Evolutionary conservation across 768 basidiomycete species (phyloP), one percentile per base, ranked within the genome.

Genomic region (Mycena latifolia): DNA sequence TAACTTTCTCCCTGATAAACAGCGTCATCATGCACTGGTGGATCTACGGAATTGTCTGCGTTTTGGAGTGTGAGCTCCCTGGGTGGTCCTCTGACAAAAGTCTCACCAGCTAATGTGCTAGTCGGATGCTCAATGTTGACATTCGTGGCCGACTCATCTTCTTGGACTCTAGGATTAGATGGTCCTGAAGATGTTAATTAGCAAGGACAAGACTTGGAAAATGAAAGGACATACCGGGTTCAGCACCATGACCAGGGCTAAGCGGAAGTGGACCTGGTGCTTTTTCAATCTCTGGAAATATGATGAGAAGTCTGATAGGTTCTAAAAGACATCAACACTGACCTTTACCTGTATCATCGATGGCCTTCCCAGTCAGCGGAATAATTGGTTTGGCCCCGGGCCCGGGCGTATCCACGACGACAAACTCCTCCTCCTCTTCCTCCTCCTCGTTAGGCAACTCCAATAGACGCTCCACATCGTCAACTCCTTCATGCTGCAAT

Each of bases 81-180:
- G 9, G 18, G 27, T 24, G 3, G n/a, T 9, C 20, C 24, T 9
- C 2, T 39, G 17, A 28, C 22, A 31, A 35, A 55, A 39, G 72
- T 57, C 25, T 17, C 20, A 54, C 51, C 12, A 63, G 24, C 48
- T 46, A 24, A 24, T 47, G 31, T 20, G 45, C 55, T 55, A 39
- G 37, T 48, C 22, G 29, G 27, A 41, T 39, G 58, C 56, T 73
- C 68, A 10, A 65, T 62, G 39, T 74, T 48, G 61, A 73, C 70
- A 53, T 75, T 74, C 20, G 72, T 71, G 69, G 75, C 76, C 61
- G 75, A 74, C 55, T 76, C 75, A 25, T 77, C 74, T 59, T 65
- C 56, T 29, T 11, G 60, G n/a, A 52, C 37, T 31, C 47, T 51
- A 11, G 31, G 24, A 24, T 63, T 46, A 24, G 46, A 50, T 31